These are phyloP conservation scores for Ophiostoma sp. DNA, from an alignment of 2,329 filamentous ascomycete genomes.

Conservation along the genomic window DNA sequence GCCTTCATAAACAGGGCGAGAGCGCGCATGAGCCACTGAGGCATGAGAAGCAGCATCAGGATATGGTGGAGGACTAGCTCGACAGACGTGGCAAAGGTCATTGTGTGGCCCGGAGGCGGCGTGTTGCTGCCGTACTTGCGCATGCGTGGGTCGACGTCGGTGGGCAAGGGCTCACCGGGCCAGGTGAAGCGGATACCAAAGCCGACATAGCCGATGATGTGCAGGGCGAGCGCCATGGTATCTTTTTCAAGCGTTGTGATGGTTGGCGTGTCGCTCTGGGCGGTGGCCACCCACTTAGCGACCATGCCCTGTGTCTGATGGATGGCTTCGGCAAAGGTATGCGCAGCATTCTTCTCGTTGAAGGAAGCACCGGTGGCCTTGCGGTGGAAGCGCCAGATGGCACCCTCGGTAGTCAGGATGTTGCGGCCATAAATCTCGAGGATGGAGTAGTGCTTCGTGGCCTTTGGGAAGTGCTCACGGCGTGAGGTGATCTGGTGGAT, in stretches of 20 bases:
- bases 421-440: conserved; percentile 66
- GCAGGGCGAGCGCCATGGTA: conserved; percentile 56
- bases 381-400: conserved; percentile 65
- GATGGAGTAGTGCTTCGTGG: conserved; percentile 52
- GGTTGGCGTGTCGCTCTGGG: conserved; percentile 34
- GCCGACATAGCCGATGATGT: conserved; percentile 60
- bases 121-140: conserved; percentile 45
- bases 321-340: conserved; percentile 58
- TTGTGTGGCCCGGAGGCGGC: conserved; percentile 48
- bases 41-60: conserved; percentile 55
- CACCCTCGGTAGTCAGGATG: conserved; percentile 64
- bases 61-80: conserved; percentile 58
- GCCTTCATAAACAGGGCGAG: conserved; percentile 43
- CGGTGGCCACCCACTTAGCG: conserved; percentile 45
- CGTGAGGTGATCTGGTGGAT: conserved; percentile 60
- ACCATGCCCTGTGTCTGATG: conserved; percentile 60
- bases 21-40: conserved; percentile 50
- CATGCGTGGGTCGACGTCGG: conserved; percentile 40
- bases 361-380: conserved; percentile 67
- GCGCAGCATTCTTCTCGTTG: conserved; percentile 66
- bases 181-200: conserved; percentile 59
- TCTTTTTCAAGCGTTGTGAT: conserved; percentile 56
- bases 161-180: conserved; percentile 54
- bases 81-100: conserved; percentile 62
- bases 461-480: conserved; percentile 67